phyloP scores from a whole-genome alignment of 441 rosid genomes.

The Gossypium davidsonii region DNA sequence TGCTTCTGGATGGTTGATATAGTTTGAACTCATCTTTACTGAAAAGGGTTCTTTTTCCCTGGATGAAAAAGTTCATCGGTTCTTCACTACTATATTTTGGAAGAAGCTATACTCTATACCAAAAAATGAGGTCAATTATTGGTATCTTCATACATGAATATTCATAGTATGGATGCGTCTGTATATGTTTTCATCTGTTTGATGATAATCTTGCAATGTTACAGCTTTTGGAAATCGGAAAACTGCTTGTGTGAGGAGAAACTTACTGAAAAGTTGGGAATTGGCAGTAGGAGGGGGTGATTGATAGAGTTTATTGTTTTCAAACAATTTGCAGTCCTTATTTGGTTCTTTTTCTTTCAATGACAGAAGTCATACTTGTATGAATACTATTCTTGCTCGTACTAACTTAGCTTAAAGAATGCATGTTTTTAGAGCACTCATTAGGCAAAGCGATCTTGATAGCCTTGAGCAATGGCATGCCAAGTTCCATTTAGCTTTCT shows the following conservation, averaged over 20 bases:
- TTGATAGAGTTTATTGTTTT: neutral
- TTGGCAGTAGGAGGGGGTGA: neutral
- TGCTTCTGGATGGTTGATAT: neutral
- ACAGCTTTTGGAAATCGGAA: neutral
- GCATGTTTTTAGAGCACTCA: neutral
- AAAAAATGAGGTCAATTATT: neutral
- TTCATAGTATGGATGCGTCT: neutral
- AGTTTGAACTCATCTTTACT: neutral
- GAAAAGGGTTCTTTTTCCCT: neutral
- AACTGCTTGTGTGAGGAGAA: neutral
- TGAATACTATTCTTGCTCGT: neutral
- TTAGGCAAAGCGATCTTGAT: neutral
- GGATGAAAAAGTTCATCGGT: neutral
- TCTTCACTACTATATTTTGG: neutral
- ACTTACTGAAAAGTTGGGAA: neutral
- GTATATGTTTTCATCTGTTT: neutral
- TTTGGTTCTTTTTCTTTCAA: neutral
- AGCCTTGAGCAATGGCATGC: neutral
- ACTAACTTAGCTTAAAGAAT: neutral
- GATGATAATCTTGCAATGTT: neutral
- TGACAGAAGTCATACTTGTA: neutral
- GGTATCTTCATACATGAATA: neutral
- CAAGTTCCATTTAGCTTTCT: neutral
- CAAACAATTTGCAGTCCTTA: neutral
- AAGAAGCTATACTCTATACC: neutral